phyloP scores from a whole-genome alignment of 1,284 basidiomycete genomes.

The Pascua sp. region DNA sequence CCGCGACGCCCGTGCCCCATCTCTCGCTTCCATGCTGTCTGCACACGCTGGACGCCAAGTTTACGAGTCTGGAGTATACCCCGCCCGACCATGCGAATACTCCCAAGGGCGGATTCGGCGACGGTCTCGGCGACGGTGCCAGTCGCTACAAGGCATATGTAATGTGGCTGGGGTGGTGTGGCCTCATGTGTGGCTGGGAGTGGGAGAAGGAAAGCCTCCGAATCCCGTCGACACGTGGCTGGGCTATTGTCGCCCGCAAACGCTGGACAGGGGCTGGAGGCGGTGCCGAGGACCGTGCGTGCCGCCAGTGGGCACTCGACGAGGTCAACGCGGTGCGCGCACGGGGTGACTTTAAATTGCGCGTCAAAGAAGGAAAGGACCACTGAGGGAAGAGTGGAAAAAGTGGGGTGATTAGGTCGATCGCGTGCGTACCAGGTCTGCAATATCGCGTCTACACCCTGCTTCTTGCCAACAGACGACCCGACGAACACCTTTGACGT shows the following conservation, averaged over 20 bases:
- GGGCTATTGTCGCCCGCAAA: conserved; percentile 20
- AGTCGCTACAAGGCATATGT: conserved; percentile 75
- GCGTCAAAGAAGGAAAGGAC: conserved; percentile 46
- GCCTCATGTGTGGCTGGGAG: conserved; percentile 72
- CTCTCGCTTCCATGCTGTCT: conserved; percentile 87
- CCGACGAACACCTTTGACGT: too few species aligned
- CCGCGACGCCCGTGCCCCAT: conserved; percentile 64
- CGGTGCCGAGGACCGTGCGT: conserved; percentile 22
- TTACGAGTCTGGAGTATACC: conserved; percentile 45
- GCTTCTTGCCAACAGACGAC: too few species aligned
- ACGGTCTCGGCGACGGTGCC: conserved; percentile 55
- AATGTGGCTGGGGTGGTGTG: conserved; percentile 72
- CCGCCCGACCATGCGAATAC: conserved; percentile 41
- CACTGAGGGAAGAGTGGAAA: conserved; percentile 13
- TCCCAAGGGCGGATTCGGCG: conserved; percentile 37
- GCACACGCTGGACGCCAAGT: conserved; percentile 48
- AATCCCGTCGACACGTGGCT: conserved; percentile 63
- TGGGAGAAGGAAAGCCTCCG: conserved; percentile 80
- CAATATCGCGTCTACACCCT: too few species aligned
- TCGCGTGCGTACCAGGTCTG: too few species aligned
- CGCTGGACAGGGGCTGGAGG: conserved; percentile 28
- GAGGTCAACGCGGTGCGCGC: conserved; percentile 37
- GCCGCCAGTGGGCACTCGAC: conserved; percentile 40
- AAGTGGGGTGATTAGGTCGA: too few species aligned
- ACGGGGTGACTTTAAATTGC: conserved; percentile 39